These are phyloP conservation scores for Arabidopsis arenosa DNA, from an alignment of 345 rosid genomes.

Conservation along the genomic window DNA sequence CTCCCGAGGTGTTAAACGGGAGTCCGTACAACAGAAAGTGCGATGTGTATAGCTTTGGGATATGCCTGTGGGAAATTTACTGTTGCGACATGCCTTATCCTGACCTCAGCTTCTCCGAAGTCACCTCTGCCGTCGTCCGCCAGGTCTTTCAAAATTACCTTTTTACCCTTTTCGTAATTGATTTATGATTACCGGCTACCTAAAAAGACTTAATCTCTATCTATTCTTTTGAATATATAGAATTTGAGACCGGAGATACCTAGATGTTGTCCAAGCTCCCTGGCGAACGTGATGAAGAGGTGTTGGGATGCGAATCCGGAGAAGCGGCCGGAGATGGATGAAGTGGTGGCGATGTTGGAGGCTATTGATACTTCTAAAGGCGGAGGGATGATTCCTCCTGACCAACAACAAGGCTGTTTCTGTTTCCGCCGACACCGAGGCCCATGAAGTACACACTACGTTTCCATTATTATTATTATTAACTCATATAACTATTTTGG, in stretches of 20 bases:
- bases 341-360: slow-evolving; percentile 84
- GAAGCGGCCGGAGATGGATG: slow-evolving; percentile 94
- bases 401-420: slow-evolving; percentile 83
- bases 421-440: slow-evolving; percentile 81
- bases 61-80: slow-evolving; percentile 98
- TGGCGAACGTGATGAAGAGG: slow-evolving; percentile 91
- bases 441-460: slow-evolving; percentile 52
- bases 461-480: neutral
- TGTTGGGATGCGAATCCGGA: slow-evolving; percentile 99
- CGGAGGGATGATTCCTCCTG: slow-evolving; percentile 92
- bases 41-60: slow-evolving; percentile 96
- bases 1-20: slow-evolving; percentile 99
- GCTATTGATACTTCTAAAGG: slow-evolving; percentile 92
- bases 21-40: slow-evolving; percentile 90
- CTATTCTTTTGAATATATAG: slow-evolving; percentile 39
- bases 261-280: slow-evolving; percentile 87
- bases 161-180: neutral
- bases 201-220: too few relatives aligned
- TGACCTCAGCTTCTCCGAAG: slow-evolving; percentile 96
- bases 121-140: slow-evolving; percentile 94
- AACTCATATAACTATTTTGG: slow-evolving; percentile 8
- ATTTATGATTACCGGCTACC: neutral
- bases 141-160: slow-evolving; percentile 56
- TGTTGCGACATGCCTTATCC: slow-evolving; percentile 99
- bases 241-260: slow-evolving; percentile 98